Conservation (phyloP, 345 rosid species). For the Alliaria petiolata region DNA sequence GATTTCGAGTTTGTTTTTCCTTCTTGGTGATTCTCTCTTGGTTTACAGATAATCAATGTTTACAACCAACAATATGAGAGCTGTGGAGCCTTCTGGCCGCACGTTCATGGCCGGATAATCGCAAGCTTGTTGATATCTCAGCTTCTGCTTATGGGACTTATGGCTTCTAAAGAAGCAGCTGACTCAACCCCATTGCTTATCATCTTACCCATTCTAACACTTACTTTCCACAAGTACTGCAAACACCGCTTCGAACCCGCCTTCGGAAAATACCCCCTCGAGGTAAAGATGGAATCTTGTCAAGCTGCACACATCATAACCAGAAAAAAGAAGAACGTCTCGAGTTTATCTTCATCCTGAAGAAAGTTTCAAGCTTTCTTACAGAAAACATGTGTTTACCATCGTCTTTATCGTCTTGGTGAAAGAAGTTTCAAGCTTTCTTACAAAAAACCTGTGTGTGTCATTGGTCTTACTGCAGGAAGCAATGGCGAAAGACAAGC, state of each 20-base stretch:
- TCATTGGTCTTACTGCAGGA: constrained; percentile 48
- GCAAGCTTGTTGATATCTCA: constrained; percentile 90
- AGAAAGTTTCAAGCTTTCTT: background rate
- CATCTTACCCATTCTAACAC: constrained; percentile 72
- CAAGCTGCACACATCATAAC: background rate
- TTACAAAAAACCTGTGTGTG: background rate
- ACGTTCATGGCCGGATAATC: constrained; percentile 77
- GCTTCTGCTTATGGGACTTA: constrained; percentile 78
- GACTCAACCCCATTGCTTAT: constrained; percentile 83
- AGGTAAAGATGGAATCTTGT: constrained; percentile 43
- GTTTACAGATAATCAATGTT: constrained; percentile 71
- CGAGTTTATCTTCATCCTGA: too few relatives aligned
- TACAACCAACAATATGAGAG: constrained; percentile 92
- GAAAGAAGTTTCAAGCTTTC: background rate
- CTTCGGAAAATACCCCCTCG: constrained; percentile 80
- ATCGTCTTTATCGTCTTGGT: background rate
- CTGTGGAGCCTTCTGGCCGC: constrained; percentile 98
- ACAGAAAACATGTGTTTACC: background rate
- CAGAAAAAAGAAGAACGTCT: background rate
- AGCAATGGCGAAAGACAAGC: constrained; percentile 80
- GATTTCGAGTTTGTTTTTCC: background rate
- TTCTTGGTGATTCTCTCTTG: constrained; percentile 13
- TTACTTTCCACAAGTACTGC: constrained; percentile 88
- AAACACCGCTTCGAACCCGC: constrained; percentile 93
- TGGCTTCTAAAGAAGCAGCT: constrained; percentile 84